Percentiles rank a stretch among this genome's conserved stretches.
These are phyloP conservation scores for Crotalaria pallida DNA, from an alignment of 306 rosid species.

Conservation along the genomic window DNA sequence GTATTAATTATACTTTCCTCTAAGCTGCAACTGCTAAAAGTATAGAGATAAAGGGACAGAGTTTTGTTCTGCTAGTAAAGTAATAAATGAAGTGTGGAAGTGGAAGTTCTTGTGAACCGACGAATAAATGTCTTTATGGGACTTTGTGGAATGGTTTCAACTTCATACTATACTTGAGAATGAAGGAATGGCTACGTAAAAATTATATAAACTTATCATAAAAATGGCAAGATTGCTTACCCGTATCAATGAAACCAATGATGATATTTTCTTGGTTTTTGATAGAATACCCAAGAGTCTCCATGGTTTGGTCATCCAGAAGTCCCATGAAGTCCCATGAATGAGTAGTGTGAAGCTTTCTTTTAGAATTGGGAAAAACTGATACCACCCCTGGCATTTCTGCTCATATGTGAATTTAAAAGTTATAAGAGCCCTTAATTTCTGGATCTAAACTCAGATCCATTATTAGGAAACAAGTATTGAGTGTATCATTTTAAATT, in stretches of 20 bases:
- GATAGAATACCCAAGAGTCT: constrained; percentile 58
- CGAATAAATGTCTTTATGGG: constrained; percentile 24
- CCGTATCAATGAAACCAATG: constrained; percentile 81
- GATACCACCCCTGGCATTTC: constrained; percentile 77
- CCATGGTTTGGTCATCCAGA: constrained; percentile 62
- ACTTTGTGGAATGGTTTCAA: background rate
- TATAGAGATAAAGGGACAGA: constrained; percentile 15
- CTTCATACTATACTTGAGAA: background rate
- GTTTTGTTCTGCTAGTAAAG: constrained; percentile 1
- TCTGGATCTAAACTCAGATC: background rate
- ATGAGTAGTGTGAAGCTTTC: constrained; percentile 79
- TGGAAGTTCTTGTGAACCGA: constrained; percentile 19
- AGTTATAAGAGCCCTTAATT: constrained; percentile 9
- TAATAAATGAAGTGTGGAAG: constrained; percentile 29
- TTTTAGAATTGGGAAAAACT: constrained; percentile 71
- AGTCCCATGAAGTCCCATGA: constrained; percentile 96
- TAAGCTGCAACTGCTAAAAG: constrained; percentile 3
- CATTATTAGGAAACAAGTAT: background rate
- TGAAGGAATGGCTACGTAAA: background rate
- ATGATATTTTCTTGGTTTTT: constrained; percentile 76
- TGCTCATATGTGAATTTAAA: constrained; percentile 30
- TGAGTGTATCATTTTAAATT: too few species aligned
- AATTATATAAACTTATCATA: constrained; percentile 14
- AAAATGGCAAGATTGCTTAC: constrained; percentile 31
- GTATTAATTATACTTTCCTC: constrained; percentile 18